Evolutionary conservation across 441 rosid genomes (phyloP), one percentile per base, ranked within the genome.

Genomic region (Erysimum pusillum): DNA sequence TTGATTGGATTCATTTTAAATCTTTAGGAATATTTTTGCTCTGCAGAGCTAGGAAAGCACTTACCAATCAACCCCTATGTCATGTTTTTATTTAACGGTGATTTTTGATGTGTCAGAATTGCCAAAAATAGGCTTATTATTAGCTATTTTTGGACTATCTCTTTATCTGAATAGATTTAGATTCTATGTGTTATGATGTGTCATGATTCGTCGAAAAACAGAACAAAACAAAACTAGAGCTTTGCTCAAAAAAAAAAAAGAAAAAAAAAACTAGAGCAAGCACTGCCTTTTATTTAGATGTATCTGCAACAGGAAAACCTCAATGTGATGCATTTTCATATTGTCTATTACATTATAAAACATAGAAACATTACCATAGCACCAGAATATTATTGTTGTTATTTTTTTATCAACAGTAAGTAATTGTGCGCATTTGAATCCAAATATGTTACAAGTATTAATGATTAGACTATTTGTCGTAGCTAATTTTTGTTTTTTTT

Each of bases 61-160:
- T 22, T 22, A 22, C 25, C 25, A 22, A 22, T 22, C 25, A 22
- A 22, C 25, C 25, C 25, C n/a, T n/a, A n/a, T n/a, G n/a, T 39
- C 7, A 56, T 36, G 32, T 4, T 31, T 58, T 39, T 18, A 18
- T 68, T 67, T 68, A 25, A 41, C 34, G 58, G 32, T 41, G 32
- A 34, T 15, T 62, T 69, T 3, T 31, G 17, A 67, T 12, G 28
- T 49, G 63, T 58, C 79, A 60, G 63, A 60, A 28, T 28, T 31
- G 7, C 56, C 74, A 25, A 6, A 67, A 46, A 36, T 58, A 65
- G 66, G 62, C 34, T 17, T 52, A 34, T 57, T 17, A 49, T 17
- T 35, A 53, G 11, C 52, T 61, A 53, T 62, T 63, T 76, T 25
- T 0, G 45, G 46, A 42, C 56, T 39, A 59, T 9, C 31, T n/a